Conservation (phyloP, 148 eudicot species). For the Chenopodium suecicum region DNA sequence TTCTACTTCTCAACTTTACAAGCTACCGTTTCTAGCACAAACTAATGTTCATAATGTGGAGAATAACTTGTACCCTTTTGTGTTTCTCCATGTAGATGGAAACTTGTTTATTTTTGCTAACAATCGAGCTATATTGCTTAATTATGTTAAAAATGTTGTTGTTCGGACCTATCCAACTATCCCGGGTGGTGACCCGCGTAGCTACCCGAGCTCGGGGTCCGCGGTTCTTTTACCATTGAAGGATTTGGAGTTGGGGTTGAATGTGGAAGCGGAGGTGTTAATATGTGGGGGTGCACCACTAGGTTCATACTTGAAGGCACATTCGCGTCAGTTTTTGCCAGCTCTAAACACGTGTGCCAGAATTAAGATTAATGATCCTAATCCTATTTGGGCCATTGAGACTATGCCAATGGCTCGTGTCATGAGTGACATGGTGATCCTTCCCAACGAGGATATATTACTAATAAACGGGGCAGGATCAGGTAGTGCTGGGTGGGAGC, state of each 20-base stretch:
- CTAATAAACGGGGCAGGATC: conserved; percentile 61
- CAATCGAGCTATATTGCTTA: conserved; percentile 55
- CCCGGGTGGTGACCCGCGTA: conserved; percentile 61
- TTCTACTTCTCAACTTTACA: conserved; percentile 1
- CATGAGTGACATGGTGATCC: conserved; percentile 66
- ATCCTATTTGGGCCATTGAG: conserved; percentile 57
- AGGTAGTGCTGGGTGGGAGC: conserved; percentile 76
- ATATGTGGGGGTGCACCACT: conserved; percentile 64
- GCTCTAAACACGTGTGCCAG: conserved; percentile 55
- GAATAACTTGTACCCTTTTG: conserved; percentile 69
- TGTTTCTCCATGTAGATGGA: conserved; percentile 61
- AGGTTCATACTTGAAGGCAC: conserved; percentile 34
- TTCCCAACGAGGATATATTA: conserved; percentile 49
- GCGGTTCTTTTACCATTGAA: conserved; percentile 65
- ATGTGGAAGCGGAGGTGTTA: conserved; percentile 26
- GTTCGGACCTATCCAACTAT: conserved; percentile 49
- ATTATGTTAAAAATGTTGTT: conserved; percentile 37
- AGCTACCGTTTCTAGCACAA: conserved; percentile 43
- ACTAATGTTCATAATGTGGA: conserved; percentile 41
- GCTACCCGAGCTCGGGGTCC: conserved; percentile 68
- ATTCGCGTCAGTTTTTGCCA: not conserved
- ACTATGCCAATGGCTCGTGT: conserved; percentile 59
- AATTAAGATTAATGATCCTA: conserved; percentile 45
- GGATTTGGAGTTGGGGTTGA: conserved; percentile 2
- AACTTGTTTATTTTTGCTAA: conserved; percentile 74